Evolutionary conservation across 2,329 filamentous ascomycete species (phyloP).

Genomic region (Diaporthe sp.): DNA sequence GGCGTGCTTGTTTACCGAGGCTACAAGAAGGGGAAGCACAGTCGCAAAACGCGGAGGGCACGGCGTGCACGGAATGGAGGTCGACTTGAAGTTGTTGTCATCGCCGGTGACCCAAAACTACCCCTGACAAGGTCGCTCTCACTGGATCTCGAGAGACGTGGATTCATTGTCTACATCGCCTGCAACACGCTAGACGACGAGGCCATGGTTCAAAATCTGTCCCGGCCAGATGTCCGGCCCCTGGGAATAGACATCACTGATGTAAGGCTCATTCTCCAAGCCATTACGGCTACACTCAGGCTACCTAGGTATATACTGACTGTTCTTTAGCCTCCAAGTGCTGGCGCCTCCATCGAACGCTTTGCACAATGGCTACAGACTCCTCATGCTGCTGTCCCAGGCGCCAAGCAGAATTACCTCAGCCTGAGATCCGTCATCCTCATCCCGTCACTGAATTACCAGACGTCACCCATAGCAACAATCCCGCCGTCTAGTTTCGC

Average conservation of each 20-base stretch:
- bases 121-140: slow-evolving; percentile 87
- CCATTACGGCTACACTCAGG: not conserved
- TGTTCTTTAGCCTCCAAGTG: slow-evolving; percentile 72
- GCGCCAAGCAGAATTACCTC: slow-evolving; percentile 82
- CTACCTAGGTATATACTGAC: slow-evolving; percentile 8
- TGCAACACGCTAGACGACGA: slow-evolving; percentile 91
- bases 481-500: slow-evolving; percentile 88
- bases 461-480: slow-evolving; percentile 86
- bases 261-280: slow-evolving; percentile 62
- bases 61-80: slow-evolving; percentile 86
- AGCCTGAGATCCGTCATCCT: slow-evolving; percentile 85
- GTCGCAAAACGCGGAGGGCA: slow-evolving; percentile 80
- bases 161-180: slow-evolving; percentile 94
- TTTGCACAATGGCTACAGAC: slow-evolving; percentile 80
- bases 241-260: slow-evolving; percentile 87
- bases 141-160: slow-evolving; percentile 88
- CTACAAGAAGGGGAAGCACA: slow-evolving; percentile 66
- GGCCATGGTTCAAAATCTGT: slow-evolving; percentile 79
- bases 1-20: slow-evolving; percentile 73
- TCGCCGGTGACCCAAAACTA: slow-evolving; percentile 89
- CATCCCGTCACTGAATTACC: slow-evolving; percentile 85
- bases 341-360: slow-evolving; percentile 77
- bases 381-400: slow-evolving; percentile 82
- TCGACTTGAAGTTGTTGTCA: slow-evolving; percentile 86
- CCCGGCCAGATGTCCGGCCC: slow-evolving; percentile 85